Evolutionary conservation across 2,329 filamentous ascomycete species (phyloP), one percentile per base, ranked within the genome.

Genomic region (Penicillium glabrum): DNA sequence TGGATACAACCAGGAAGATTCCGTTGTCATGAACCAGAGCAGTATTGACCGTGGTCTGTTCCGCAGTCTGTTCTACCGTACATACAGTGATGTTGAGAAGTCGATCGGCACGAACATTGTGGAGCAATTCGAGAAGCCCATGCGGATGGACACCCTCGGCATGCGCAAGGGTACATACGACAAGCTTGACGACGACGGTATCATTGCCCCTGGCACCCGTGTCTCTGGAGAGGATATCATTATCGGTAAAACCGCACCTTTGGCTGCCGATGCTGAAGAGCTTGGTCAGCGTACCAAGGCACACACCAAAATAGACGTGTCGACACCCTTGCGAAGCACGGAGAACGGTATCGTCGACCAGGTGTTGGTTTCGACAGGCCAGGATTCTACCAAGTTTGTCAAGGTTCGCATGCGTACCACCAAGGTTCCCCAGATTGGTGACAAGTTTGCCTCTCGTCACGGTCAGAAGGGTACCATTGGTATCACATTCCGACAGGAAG

Each of bases 1-100:
- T 53, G 95, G 95, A 58, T 99, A 99, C 82, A 99, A 99, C 77
- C 96, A 99, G 75, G 95, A 99, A 91, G 95, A 99, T 86, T 99
- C 95, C 65, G 93, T 99, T 65, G 96, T 99, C 69, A 98, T 99
- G 95, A 99, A 99, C 76, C 95, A 99, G 80, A 97, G 92, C 79
- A 96, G 92, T 76, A 98, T 99, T 69, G 95, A 99, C 75, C 90
- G 95, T 70, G 95, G 95, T 61, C 83, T 99, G 5, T 99, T 99
- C 88, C 86, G 96, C 70, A 97, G 92, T 84, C 79, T 99, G 53
- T 99, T 98, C 82, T 99, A 96, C 85, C 88, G 96, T 66, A 92
- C 93, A 11, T 99, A 99, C 77, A 96, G 92, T 31, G 95, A 99
- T 71, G 91, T 92, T 64, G 95, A 99, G 79, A 98, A 98, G 83